Conservation (phyloP, 2,329 filamentous ascomycete genomes). For the Fusarium irregulare region DNA sequence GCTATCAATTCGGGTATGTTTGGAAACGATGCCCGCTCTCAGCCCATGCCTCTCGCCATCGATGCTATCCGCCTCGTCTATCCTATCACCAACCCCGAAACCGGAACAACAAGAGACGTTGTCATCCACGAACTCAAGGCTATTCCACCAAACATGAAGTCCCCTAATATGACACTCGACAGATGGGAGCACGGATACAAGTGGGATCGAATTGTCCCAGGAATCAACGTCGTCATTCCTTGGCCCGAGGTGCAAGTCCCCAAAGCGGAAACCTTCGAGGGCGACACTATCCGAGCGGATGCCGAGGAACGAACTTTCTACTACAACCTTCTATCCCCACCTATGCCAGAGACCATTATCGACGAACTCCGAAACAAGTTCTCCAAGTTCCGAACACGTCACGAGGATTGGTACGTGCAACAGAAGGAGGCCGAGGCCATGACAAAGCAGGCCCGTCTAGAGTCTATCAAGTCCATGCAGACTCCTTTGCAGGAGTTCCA, state of each 20-base stretch:
- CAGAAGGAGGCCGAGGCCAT: conserved; percentile 70
- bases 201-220: conserved; percentile 72
- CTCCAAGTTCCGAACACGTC: conserved; percentile 82
- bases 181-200: conserved; percentile 56
- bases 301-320: conserved; percentile 81
- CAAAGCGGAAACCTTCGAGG: conserved; percentile 64
- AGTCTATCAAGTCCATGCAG: conserved; percentile 56
- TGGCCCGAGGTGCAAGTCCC: conserved; percentile 73
- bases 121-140: conserved; percentile 78
- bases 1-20: conserved; percentile 49
- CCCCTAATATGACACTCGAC: conserved; percentile 55
- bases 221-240: conserved; percentile 77
- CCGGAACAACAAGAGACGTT: conserved; percentile 75
- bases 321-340: conserved; percentile 80
- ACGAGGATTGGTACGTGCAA: conserved; percentile 78
- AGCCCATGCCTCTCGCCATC: conserved; percentile 68
- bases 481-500: conserved; percentile 71
- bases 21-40: conserved; percentile 46
- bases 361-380: conserved; percentile 89
- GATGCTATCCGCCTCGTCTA: conserved; percentile 84
- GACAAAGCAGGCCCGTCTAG: conserved; percentile 52
- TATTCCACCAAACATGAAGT: conserved; percentile 60
- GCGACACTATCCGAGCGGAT: conserved; percentile 80
- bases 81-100: conserved; percentile 74
- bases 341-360: conserved; percentile 81